Base-by-base conservation (phyloP, 2,329 filamentous ascomycete genomes). In the Xylogone sp. region DNA sequence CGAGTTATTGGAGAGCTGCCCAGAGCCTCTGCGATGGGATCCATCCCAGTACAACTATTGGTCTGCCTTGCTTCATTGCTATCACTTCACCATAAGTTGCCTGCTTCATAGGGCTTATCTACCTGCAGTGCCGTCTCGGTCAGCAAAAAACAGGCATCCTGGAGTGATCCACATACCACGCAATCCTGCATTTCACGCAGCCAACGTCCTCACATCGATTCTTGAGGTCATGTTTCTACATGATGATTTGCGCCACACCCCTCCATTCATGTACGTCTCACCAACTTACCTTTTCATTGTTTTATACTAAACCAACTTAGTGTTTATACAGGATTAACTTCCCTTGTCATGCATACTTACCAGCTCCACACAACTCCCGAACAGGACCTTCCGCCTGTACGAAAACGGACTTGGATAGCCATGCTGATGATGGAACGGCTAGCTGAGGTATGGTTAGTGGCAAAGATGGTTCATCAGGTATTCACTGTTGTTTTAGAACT, bases 261-360 rank as follows among this genome's bases (percentile, higher is more conserved):
- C 92, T 1, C 93, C 93, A 0, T 97, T 97, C 64, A 90, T 96
- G 34, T 39, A 39, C 12, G 34, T 39, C 5, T 18, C 34, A 6
- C 34, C 34, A 5, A 18, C 5, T 39, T 18, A 13, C n/a, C 4
- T 18, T 7, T 16, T 9, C 12, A 16, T 5, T 31, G 7, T 31
- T 31, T 39, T 16, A 18, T 39, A 16, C n/a, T 39, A 18, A 39
- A 7, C 34, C 12, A 16, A 39, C n/a, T 13, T 39, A 39, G 34
- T 65, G 91, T 97, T 18, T 97, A 97, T 71, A 95, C 89, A 66
- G 73, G 97, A 56, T 97, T 97, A 70, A 97, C 93, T 1, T 92
- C 92, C 1, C 78, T 97, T 50, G 97, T 97, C 65, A 97, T 97
- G 92, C 92, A 97, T 63, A 93, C 97, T n/a, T 97, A 97, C 67